phyloP scores from a whole-genome alignment of 2,329 filamentous ascomycete species.

The Ophiostoma populinum region DNA sequence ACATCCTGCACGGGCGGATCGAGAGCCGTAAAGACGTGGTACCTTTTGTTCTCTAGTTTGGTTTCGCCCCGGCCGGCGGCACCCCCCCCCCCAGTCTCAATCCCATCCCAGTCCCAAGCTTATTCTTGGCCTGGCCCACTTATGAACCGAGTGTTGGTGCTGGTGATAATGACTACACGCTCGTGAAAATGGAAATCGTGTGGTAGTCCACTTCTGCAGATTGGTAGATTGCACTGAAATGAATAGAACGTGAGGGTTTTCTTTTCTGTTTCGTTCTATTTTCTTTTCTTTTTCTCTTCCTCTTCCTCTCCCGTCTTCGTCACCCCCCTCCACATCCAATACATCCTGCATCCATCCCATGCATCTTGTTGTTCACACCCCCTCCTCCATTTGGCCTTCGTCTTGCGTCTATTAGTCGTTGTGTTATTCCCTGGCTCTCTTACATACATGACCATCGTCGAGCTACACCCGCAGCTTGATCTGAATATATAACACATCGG shows the following conservation, averaged over 20 bases:
- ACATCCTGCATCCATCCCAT: too few relatives aligned
- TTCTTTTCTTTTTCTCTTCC: not conserved
- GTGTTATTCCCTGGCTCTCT: not conserved
- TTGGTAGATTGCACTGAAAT: too few relatives aligned
- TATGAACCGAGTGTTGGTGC: not conserved
- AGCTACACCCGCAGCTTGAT: not conserved
- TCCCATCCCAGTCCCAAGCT: not conserved
- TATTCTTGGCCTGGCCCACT: conserved; percentile 1
- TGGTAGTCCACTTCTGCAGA: not conserved
- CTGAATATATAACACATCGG: conserved; percentile 1
- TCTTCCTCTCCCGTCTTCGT: too few relatives aligned
- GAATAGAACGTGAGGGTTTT: too few relatives aligned
- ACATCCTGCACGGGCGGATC: too few relatives aligned
- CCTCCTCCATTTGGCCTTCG: not conserved
- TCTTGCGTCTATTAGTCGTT: too few relatives aligned
- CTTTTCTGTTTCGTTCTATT: not conserved
- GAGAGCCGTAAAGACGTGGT: too few relatives aligned
- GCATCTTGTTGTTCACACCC: not conserved
- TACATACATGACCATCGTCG: too few relatives aligned
- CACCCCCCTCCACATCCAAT: too few relatives aligned
- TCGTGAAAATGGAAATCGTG: conserved; percentile 1
- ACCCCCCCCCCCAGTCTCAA: not conserved
- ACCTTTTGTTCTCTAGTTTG: not conserved
- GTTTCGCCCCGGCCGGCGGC: not conserved
- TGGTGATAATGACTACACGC: conserved; percentile 3